phyloP scores from a whole-genome alignment of 495 filamentous ascomycete species.

The Acidiella bohemica region DNA sequence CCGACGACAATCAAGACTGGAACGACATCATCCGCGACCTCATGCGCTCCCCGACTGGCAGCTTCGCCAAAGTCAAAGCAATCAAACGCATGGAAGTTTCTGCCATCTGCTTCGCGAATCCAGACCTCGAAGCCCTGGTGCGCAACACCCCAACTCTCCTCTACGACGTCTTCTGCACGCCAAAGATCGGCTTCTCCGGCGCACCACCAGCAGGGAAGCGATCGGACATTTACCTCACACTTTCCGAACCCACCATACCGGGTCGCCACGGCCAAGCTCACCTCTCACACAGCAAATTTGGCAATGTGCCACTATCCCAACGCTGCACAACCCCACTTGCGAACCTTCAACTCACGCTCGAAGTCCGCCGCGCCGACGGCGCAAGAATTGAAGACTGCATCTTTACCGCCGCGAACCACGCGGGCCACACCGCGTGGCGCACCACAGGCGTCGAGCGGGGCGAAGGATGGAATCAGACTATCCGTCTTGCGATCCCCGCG shows the following conservation, averaged over 20 bases:
- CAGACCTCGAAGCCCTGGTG: slow-evolving; percentile 67
- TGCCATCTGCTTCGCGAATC: slow-evolving; percentile 56
- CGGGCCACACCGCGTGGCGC: slow-evolving; percentile 68
- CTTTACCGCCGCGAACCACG: slow-evolving; percentile 66
- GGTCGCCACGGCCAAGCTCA: slow-evolving; percentile 66
- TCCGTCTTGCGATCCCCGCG: slow-evolving; percentile 66
- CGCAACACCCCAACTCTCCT: slow-evolving; percentile 78
- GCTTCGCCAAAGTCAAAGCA: slow-evolving; percentile 55
- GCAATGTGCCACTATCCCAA: slow-evolving; percentile 53
- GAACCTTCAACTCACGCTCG: slow-evolving; percentile 79
- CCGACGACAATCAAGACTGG: slow-evolving; percentile 48
- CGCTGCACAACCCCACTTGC: slow-evolving; percentile 39
- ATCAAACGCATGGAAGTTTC: slow-evolving; percentile 65
- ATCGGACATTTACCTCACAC: slow-evolving; percentile 86
- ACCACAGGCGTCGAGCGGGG: slow-evolving; percentile 67
- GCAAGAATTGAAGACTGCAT: slow-evolving; percentile 78
- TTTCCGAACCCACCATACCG: slow-evolving; percentile 61
- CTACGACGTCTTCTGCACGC: slow-evolving; percentile 62
- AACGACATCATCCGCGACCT: slow-evolving; percentile 63
- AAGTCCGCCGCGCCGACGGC: slow-evolving; percentile 64
- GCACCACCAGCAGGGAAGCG: slow-evolving; percentile 74
- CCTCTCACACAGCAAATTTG: slow-evolving; percentile 64
- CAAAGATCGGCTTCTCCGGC: slow-evolving; percentile 88
- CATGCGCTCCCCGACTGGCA: slow-evolving; percentile 54
- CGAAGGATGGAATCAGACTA: slow-evolving; percentile 72